Base-by-base conservation (phyloP, 2,329 filamentous ascomycete species). In the Nemania bipapillata region DNA sequence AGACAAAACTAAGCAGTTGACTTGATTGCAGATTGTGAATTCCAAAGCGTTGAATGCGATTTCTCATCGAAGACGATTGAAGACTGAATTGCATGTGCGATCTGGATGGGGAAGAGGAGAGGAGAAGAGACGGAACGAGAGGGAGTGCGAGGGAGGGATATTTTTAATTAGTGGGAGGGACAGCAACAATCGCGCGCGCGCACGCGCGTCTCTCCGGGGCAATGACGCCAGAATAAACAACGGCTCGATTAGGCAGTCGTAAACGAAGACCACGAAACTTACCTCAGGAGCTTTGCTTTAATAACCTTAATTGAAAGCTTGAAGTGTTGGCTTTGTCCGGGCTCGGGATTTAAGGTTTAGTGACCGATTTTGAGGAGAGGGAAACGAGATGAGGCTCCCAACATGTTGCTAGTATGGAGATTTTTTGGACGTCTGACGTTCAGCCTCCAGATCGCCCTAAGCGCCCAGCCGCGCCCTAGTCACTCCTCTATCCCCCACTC, bases 371-470 rank as follows among this genome's bases (percentile, higher is more conserved):
- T 30, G 40, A 9, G 47, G 32, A 35, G 24, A 24, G 49, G 45
- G 28, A 2, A 37, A 15, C n/a, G 37, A 20, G n/a, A 52, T 56
- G 59, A 62, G 26, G 50, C 37, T 42, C 15, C n/a, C 32, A n/a
- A 47, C 28, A 9, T 50, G 37, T 42, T 26, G 9, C 12, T n/a
- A 50, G 17, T 47, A 58, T 57, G 62, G 62, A 69, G 57, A 58
- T 69, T 65, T 70, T 54, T 64, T 64, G 65, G 63, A 70, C 59
- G 59, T 49, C 67, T 60, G 56, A 59, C 40, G 28, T 61, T 64
- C 64, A 67, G 60, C 56, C 55, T 55, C 52, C 49, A 56, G 40
- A 60, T 59, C 42, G 45, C 42, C 28, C 20, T 64, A 60, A 63
- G 65, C 65, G 52, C 52, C 24, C 24, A 67, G 58, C 64, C 64